A percentile compares a stretch with the other conserved stretches of the same genome.
Evolutionary conservation across 2,329 filamentous ascomycete genomes (phyloP).

Genomic region (Paecilomyces variotii): DNA sequence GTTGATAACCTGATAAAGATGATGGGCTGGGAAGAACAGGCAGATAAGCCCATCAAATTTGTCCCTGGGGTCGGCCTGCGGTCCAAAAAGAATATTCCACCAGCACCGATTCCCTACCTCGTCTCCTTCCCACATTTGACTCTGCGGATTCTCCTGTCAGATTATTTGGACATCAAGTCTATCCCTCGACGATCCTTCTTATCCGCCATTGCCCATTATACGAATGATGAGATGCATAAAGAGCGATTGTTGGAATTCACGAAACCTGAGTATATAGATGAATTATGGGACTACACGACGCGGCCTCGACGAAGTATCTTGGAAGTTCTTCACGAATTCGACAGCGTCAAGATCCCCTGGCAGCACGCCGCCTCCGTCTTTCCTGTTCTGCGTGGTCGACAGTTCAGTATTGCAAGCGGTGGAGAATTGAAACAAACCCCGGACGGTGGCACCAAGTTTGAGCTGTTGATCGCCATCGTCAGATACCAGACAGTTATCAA

Average conservation of each 20-base stretch:
- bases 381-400: constrained; percentile 74
- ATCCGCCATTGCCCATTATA: constrained; percentile 66
- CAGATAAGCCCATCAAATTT: constrained; percentile 60
- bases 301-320: constrained; percentile 83
- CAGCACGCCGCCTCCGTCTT: constrained; percentile 64
- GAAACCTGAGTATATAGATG: constrained; percentile 70
- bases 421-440: constrained; percentile 38
- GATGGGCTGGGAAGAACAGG: constrained; percentile 69
- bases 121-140: constrained; percentile 42
- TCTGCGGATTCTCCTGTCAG: constrained; percentile 65
- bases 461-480: constrained; percentile 78
- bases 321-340: constrained; percentile 86
- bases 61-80: constrained; percentile 19
- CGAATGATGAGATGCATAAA: constrained; percentile 62
- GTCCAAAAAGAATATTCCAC: constrained; percentile 14
- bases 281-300: constrained; percentile 93
- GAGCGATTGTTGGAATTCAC: constrained; percentile 79
- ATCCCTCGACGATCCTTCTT: constrained; percentile 88
- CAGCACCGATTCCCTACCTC: constrained; percentile 29
- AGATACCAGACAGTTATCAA: constrained; percentile 85
- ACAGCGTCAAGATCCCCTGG: constrained; percentile 72
- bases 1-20: constrained; percentile 69
- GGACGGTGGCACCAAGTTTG: constrained; percentile 45
- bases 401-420: constrained; percentile 86
- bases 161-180: constrained; percentile 81